Conservation (phyloP, 2,329 filamentous ascomycete genomes). For the Cadophora malorum region DNA sequence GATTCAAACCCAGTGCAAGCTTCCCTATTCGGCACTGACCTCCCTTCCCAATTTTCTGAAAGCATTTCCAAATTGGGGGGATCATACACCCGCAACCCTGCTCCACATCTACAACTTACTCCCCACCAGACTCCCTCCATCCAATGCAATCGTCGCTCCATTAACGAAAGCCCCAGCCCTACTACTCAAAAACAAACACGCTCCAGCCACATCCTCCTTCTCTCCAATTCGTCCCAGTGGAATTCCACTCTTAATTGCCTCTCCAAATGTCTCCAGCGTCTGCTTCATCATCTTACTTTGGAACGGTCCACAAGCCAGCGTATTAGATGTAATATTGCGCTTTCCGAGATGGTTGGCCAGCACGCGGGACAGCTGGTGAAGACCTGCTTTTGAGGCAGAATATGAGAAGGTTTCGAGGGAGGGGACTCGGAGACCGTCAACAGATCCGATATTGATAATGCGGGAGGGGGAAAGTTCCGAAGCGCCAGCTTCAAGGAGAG, state of each 20-base stretch:
- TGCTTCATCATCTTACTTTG: slow-evolving; percentile 77
- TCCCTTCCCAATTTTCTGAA: not conserved
- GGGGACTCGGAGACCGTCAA: slow-evolving; percentile 68
- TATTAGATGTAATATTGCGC: slow-evolving; percentile 67
- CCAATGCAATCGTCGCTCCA: slow-evolving; percentile 67
- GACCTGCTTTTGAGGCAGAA: slow-evolving; percentile 65
- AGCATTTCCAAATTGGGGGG: not conserved
- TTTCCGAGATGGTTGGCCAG: slow-evolving; percentile 67
- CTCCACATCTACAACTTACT: slow-evolving; percentile 51
- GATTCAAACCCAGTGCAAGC: too few relatives aligned
- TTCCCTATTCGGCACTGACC: not conserved
- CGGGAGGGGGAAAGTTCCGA: slow-evolving; percentile 55
- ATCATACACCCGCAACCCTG: not conserved
- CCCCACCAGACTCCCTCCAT: slow-evolving; percentile 60
- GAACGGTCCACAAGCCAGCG: slow-evolving; percentile 74
- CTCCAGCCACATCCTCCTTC: slow-evolving; percentile 72
- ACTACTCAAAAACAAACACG: slow-evolving; percentile 73
- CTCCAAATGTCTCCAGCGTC: slow-evolving; percentile 65
- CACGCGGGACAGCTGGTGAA: slow-evolving; percentile 69
- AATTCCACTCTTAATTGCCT: slow-evolving; percentile 62
- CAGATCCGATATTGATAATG: slow-evolving; percentile 69
- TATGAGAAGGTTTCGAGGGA: slow-evolving; percentile 65
- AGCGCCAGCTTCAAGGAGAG: slow-evolving; percentile 62
- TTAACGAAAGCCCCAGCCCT: slow-evolving; percentile 71
- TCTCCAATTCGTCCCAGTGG: slow-evolving; percentile 72